Base-by-base conservation (phyloP, 1,284 basidiomycete species). In the Ustilago bromivora region DNA sequence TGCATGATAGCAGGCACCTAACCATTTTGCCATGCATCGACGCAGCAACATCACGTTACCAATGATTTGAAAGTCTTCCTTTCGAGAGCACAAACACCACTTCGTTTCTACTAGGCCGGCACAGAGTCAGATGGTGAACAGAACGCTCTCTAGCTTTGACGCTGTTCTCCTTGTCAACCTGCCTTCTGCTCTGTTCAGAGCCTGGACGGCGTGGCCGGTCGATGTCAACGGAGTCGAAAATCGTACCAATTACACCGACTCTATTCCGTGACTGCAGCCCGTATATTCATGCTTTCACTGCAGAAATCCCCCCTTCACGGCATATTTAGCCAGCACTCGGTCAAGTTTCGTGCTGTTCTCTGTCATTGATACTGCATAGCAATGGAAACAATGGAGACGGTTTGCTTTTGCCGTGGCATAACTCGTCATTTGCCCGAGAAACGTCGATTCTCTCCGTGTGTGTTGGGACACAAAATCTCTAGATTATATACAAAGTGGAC, bases 241-340 rank as follows among this genome's bases (percentile, higher is more conserved):
- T 11, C 10, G 15, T 49, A 17, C 9, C 32, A 53, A 31, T 34
- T 53, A 31, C 32, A 36, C 52, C 53, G 53, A 55, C 35, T 11
- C 32, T 17, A 19, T 34, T 12, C 57, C 55, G 55, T 40, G 55
- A n/a, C 36, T 15, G 32, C 53, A 36, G 32, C 23, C 40, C 17
- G 31, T 11, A 38, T 7, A 35, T 12, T 23, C 28, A 38, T 55
- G 55, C 38, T 49, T 28, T 19, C 34, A 7, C 7, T 51, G 19
- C 36, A 1, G 38, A 43, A 40, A 28, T 36, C 4, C 28, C 12
- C 57, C 57, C 32, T 34, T 9, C 31, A 19, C 13, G 31, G 31
- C 2, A 10, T 7, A 47, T 69, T 63, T 17, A 56, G 6, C 32
- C 28, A 51, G 61, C 66, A 53, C 66, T 69, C 57, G 66, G 61